A percentile compares a stretch with the other conserved stretches of the same genome.
These are phyloP conservation scores for Sporothrix euskadiensis DNA, from an alignment of 2,329 filamentous ascomycete genomes.

Conservation along the genomic window DNA sequence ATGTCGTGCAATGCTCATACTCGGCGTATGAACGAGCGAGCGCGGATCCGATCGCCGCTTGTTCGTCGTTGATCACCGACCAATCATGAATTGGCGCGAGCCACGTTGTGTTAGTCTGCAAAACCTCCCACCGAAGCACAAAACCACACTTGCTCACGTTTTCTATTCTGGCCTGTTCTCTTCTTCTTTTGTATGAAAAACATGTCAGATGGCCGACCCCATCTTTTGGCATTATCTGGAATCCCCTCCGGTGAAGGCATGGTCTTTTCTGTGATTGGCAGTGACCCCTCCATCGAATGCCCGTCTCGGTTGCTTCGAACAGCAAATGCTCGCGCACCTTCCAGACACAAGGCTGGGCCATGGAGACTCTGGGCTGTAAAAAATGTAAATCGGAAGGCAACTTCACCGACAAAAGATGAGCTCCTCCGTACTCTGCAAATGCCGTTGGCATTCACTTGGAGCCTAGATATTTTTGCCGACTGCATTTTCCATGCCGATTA, in stretches of 20 bases:
- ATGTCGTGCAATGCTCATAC: no score
- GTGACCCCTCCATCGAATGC: background rate
- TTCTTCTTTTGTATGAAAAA: background rate
- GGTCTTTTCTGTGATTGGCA: slow-evolving; percentile 3
- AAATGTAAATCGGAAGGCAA: background rate
- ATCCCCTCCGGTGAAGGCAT: background rate
- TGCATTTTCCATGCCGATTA: background rate
- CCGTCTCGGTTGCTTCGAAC: background rate
- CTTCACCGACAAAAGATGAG: background rate
- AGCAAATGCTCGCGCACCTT: background rate
- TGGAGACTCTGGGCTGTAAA: background rate
- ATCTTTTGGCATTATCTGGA: background rate
- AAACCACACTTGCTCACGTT: background rate
- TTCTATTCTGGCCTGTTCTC: background rate
- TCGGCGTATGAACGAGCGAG: background rate
- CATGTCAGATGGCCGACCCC: background rate
- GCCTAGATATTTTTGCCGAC: background rate
- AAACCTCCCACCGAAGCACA: background rate
- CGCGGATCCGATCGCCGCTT: background rate
- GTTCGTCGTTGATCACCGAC: background rate
- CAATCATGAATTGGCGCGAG: slow-evolving; percentile 16
- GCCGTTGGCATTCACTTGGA: background rate
- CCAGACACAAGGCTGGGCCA: background rate
- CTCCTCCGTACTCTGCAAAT: background rate
- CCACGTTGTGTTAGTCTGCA: background rate